Conservation (phyloP, 805 yeast genomes). For the Novakomyces olei region DNA sequence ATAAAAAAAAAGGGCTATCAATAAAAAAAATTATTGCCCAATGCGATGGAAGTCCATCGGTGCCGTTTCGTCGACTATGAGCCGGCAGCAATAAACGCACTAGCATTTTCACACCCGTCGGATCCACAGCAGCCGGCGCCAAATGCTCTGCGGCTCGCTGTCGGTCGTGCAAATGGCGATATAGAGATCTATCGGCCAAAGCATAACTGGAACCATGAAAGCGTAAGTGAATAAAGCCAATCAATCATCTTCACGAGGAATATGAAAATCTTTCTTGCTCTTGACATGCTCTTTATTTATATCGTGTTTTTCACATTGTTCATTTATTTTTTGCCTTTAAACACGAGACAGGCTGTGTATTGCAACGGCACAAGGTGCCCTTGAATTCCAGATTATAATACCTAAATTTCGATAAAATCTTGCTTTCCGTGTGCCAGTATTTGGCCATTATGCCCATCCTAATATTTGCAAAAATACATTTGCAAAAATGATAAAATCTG, state of each 20-base stretch:
- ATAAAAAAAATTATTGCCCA: too few species aligned
- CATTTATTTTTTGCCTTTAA: conserved; percentile 15
- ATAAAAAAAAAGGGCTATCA: too few species aligned
- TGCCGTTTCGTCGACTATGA: conserved; percentile 77
- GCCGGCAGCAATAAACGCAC: conserved; percentile 63
- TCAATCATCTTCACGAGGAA: too few species aligned
- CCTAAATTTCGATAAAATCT: too few species aligned
- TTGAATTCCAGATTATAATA: too few species aligned
- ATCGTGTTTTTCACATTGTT: background rate
- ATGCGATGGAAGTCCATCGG: conserved; percentile 52
- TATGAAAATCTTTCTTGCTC: too few species aligned
- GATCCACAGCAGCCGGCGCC: conserved; percentile 28
- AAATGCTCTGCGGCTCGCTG: conserved; percentile 53
- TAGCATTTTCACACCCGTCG: conserved; percentile 28
- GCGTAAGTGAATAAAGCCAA: too few species aligned
- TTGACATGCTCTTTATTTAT: conserved; percentile 6
- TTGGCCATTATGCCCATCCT: too few species aligned
- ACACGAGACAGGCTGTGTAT: too few species aligned
- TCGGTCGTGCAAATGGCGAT: conserved; percentile 85
- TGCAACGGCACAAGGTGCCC: too few species aligned
- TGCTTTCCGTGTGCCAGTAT: too few species aligned
- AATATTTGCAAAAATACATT: background rate
- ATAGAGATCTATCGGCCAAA: conserved; percentile 90
- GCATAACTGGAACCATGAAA: conserved; percentile 55
- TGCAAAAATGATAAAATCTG: too few species aligned